phyloP scores from a whole-genome alignment of 202 grass and related monocot genomes.

The Schoenoplectus triqueter region DNA sequence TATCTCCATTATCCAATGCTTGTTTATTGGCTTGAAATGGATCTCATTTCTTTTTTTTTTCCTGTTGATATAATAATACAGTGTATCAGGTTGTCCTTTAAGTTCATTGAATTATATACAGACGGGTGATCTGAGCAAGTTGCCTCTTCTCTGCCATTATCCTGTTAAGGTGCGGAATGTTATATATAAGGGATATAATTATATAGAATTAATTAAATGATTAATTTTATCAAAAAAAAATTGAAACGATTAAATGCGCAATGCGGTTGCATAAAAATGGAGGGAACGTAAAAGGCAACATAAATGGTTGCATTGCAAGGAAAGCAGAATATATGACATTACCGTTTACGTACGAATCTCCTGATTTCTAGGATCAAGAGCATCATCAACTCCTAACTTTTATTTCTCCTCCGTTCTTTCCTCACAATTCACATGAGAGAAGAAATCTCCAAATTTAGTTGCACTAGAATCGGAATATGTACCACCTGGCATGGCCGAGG shows the following conservation, averaged over 20 bases:
- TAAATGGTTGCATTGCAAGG: not conserved
- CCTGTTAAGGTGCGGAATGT: slow-evolving; percentile 72
- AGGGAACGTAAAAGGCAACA: not conserved
- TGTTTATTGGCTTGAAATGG: slow-evolving; percentile 17
- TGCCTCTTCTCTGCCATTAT: slow-evolving; percentile 91
- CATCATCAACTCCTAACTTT: slow-evolving; percentile 10
- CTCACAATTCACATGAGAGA: not conserved
- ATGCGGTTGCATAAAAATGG: not conserved
- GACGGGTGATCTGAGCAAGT: slow-evolving; percentile 60
- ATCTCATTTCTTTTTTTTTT: slow-evolving; percentile 15
- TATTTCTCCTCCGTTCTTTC: not conserved
- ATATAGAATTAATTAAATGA: too few species aligned
- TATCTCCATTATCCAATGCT: not conserved
- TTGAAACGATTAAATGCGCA: not conserved
- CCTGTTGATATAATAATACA: slow-evolving; percentile 18
- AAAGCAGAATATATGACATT: not conserved
- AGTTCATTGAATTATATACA: slow-evolving; percentile 54
- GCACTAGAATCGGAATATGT: slow-evolving; percentile 3
- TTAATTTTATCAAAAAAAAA: too few species aligned
- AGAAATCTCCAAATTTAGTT: slow-evolving; percentile 27
- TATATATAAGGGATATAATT: too few species aligned
- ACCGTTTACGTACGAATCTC: not conserved
- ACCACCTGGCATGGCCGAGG: not conserved
- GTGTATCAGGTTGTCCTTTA: slow-evolving; percentile 58
- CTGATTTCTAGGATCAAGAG: slow-evolving; percentile 24